Conservation (phyloP, 2,329 filamentous ascomycete species). For the Bipolaris bicolor region DNA sequence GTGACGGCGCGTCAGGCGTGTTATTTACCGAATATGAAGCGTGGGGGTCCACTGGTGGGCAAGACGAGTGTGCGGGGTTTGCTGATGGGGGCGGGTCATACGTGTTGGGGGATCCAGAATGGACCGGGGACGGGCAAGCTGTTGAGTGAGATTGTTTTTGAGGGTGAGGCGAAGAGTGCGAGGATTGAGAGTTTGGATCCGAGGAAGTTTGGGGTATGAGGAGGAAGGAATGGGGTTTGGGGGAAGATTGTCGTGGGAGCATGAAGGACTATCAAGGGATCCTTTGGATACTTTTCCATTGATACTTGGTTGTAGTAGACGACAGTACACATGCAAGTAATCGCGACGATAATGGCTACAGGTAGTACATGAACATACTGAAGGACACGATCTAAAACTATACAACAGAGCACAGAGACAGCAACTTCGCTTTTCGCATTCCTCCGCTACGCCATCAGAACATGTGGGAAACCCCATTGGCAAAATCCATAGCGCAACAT, state of each 20-base stretch:
- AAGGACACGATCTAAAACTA: neutral
- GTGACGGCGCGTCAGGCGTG: constrained; percentile 84
- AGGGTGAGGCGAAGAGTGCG: constrained; percentile 52
- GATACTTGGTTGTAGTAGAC: neutral
- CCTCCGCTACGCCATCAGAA: neutral
- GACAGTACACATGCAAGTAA: neutral
- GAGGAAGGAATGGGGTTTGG: neutral
- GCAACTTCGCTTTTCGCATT: neutral
- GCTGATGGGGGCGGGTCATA: constrained; percentile 86
- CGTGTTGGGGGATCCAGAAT: constrained; percentile 98
- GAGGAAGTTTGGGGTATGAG: constrained; percentile 34
- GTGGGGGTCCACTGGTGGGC: constrained; percentile 77
- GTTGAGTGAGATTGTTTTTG: constrained; percentile 56
- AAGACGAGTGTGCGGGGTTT: constrained; percentile 74
- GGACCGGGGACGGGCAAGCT: constrained; percentile 73
- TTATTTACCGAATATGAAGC: constrained; percentile 80
- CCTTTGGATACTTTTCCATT: neutral
- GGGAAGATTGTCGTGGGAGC: neutral
- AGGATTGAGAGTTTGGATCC: constrained; percentile 52
- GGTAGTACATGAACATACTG: neutral
- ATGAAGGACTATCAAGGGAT: no score
- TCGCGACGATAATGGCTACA: neutral
- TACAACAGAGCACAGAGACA: neutral
- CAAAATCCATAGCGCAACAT: constrained; percentile 1
- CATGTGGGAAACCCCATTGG: constrained; percentile 8